Evolutionary conservation across 2,329 filamentous ascomycete species (phyloP).

Genomic region (Pseudogymnoascus sp.): DNA sequence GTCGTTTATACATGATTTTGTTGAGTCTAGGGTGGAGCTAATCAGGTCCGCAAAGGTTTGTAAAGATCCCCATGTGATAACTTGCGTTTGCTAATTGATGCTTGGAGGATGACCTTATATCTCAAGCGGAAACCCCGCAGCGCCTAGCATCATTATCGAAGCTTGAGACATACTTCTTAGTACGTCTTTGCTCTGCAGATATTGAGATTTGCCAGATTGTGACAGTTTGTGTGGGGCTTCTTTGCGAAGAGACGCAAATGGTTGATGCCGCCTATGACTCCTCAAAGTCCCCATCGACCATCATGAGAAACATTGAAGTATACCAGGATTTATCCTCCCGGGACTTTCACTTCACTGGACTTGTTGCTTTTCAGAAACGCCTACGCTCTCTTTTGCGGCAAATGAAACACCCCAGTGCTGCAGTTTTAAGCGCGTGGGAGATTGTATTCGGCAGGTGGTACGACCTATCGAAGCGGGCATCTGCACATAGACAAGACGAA

Average conservation of each 20-base stretch:
- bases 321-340: constrained; percentile 57
- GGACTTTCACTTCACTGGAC: constrained; percentile 58
- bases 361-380: constrained; percentile 64
- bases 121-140: constrained; percentile 48
- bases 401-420: constrained; percentile 55
- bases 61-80: background rate
- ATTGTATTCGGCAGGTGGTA: constrained; percentile 59
- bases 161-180: constrained; percentile 55
- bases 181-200: constrained; percentile 57
- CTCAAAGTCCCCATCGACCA: constrained; percentile 42
- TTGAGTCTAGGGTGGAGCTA: constrained; percentile 48
- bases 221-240: constrained; percentile 52
- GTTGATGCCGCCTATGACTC: constrained; percentile 45
- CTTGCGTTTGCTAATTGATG: constrained; percentile 11
- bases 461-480: constrained; percentile 55
- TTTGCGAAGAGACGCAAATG: constrained; percentile 54
- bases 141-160: constrained; percentile 45
- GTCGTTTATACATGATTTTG: constrained; percentile 44
- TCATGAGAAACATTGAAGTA: constrained; percentile 53
- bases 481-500: constrained; percentile 41
- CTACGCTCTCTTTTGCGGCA: constrained; percentile 51
- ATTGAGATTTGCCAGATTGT: constrained; percentile 59
- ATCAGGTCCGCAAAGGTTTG: constrained; percentile 33
- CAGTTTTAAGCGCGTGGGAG: constrained; percentile 63
- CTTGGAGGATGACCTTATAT: constrained; percentile 45